Evolutionary conservation across 768 basidiomycete species (phyloP).

Genomic region (Trametes cinnabarina): DNA sequence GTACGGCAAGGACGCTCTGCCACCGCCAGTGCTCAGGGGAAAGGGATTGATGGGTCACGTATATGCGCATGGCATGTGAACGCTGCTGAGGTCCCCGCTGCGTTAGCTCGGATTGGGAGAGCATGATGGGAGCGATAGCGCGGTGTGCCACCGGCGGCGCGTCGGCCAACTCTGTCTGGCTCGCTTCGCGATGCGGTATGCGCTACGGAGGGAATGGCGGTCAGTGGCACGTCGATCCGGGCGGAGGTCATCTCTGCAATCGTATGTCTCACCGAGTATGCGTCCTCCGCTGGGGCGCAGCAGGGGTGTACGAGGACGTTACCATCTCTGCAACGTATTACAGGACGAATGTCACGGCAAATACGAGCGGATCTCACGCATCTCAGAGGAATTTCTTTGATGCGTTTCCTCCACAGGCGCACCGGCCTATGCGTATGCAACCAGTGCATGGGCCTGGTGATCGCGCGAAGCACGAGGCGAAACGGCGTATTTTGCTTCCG

Average conservation of each 20-base stretch:
- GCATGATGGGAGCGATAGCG: slow-evolving; percentile 3
- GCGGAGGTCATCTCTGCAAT: background rate
- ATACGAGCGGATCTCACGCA: background rate
- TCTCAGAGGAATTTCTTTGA: slow-evolving; percentile 2
- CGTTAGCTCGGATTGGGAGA: slow-evolving; percentile 3
- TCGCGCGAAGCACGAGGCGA: slow-evolving; percentile 5
- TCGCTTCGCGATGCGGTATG: background rate
- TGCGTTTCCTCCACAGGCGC: background rate
- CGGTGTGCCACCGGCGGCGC: background rate
- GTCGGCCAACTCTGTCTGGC: slow-evolving; percentile 6
- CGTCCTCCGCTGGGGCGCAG: background rate
- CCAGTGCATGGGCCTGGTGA: background rate
- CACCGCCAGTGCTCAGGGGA: too few species aligned
- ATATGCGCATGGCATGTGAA: slow-evolving; percentile 3
- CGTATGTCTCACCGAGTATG: slow-evolving; percentile 1
- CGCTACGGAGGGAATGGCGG: background rate
- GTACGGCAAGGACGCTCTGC: too few species aligned
- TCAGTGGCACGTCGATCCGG: slow-evolving; percentile 4
- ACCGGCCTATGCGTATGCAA: background rate
- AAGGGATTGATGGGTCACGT: too few species aligned
- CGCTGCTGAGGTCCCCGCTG: background rate
- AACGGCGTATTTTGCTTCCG: slow-evolving; percentile 11
- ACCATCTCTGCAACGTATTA: too few species aligned
- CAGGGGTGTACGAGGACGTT: too few species aligned
- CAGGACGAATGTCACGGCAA: background rate